Percentiles rank a stretch among this genome's conserved stretches.
Evolutionary conservation across 164 flowering plant genomes (phyloP).

Genomic region (Dillenia turbinata): DNA sequence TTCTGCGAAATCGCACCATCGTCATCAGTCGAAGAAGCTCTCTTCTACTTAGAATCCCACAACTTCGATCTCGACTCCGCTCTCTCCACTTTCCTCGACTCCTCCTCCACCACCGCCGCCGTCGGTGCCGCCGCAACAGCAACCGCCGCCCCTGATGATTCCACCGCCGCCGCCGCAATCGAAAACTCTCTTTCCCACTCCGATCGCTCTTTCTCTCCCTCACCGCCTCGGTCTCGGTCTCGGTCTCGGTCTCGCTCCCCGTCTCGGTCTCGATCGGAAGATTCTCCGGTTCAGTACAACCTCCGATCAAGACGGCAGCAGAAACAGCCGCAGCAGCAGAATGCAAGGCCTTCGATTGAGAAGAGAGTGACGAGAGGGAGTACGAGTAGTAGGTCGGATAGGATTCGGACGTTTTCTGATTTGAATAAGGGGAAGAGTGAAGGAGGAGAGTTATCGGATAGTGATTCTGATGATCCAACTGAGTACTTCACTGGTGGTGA

Average conservation of each 20-base stretch:
- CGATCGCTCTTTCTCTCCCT: slow-evolving; percentile 19
- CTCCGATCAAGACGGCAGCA: no score
- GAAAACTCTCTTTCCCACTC: slow-evolving; percentile 2
- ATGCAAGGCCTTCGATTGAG: no score
- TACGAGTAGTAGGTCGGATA: slow-evolving; percentile 9
- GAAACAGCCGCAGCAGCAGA: no score
- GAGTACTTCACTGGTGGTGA: slow-evolving; percentile 57
- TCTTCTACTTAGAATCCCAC: slow-evolving; percentile 56
- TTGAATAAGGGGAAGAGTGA: slow-evolving; percentile 25
- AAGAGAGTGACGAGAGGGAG: no score
- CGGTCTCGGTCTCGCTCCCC: slow-evolving; percentile 37
- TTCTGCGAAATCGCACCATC: slow-evolving; percentile 36
- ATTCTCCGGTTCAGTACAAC: slow-evolving; percentile 4
- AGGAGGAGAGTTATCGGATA: slow-evolving; percentile 18
- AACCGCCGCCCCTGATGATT: no score
- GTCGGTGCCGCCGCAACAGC: not conserved
- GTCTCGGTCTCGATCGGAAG: slow-evolving; percentile 12
- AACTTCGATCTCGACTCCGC: slow-evolving; percentile 60
- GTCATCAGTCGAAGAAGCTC: slow-evolving; percentile 36
- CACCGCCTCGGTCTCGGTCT: slow-evolving; percentile 25
- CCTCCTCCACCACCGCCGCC: slow-evolving; percentile 10
- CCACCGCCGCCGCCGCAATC: slow-evolving; percentile 11
- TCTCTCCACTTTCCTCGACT: slow-evolving; percentile 55
- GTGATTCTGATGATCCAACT: slow-evolving; percentile 34
- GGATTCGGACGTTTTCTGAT: slow-evolving; percentile 44